These are phyloP conservation scores for Hortaea werneckii DNA, from an alignment of 2,329 filamentous ascomycete species.

Conservation along the genomic window DNA sequence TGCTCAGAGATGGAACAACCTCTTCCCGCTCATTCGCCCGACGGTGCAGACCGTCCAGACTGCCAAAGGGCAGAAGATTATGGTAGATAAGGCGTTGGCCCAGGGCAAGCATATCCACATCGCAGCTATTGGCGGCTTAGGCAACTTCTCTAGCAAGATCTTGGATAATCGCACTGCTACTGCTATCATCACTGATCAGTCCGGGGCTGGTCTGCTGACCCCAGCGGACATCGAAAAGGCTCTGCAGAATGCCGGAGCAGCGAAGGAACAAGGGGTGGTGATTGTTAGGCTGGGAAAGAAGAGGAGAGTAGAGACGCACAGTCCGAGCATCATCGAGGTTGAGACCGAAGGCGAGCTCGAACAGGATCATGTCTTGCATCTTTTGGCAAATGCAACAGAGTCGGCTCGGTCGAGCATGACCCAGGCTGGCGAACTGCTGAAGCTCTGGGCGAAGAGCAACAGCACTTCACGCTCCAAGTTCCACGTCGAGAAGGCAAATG, in stretches of 20 bases:
- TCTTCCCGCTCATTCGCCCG: conserved; percentile 26
- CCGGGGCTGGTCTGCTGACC: conserved; percentile 17
- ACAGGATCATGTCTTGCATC: conserved; percentile 23
- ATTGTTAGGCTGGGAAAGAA: conserved; percentile 19
- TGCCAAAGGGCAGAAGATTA: conserved; percentile 19
- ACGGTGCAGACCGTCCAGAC: conserved; percentile 18
- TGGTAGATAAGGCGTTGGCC: conserved; percentile 21
- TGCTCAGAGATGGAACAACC: conserved; percentile 22
- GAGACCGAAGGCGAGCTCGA: conserved; percentile 20
- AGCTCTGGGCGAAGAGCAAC: conserved; percentile 18
- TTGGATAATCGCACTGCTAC: conserved; percentile 24
- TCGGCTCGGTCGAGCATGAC: conserved; percentile 19
- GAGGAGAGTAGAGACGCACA: conserved; percentile 14
- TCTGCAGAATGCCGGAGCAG: conserved; percentile 15
- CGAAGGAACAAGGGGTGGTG: conserved; percentile 18
- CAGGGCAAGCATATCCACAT: conserved; percentile 18
- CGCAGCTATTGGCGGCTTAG: conserved; percentile 18
- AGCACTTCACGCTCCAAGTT: conserved; percentile 22
- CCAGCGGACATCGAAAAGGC: conserved; percentile 19
- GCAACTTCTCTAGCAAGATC: conserved; percentile 26
- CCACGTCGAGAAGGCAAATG: conserved; percentile 21
- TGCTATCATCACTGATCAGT: conserved; percentile 20
- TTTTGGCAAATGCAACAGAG: conserved; percentile 21
- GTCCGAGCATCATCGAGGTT: conserved; percentile 18
- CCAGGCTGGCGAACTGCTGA: conserved; percentile 18